Conservation (phyloP, 768 basidiomycete genomes). For the Pleurotus citrinopileatus region DNA sequence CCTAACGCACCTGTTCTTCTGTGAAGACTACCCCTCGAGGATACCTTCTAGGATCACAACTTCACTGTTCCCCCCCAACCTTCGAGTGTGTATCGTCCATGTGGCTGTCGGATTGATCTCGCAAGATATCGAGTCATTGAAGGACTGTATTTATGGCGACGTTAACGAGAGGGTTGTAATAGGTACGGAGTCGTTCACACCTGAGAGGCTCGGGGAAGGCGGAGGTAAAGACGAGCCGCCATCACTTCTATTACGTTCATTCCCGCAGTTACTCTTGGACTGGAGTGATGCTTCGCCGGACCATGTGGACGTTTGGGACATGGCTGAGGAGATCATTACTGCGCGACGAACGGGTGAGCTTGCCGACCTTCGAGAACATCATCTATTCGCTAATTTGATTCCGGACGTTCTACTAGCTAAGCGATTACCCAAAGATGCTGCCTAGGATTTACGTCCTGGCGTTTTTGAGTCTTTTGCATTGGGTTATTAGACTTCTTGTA, state of each 20-base stretch:
- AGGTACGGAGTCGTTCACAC: not conserved
- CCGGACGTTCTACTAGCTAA: not conserved
- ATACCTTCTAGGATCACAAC: not conserved
- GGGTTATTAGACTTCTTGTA: too few relatives aligned
- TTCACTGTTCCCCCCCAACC: not conserved
- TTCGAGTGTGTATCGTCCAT: not conserved
- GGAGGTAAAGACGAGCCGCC: not conserved
- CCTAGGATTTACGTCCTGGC: too few relatives aligned
- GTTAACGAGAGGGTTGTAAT: not conserved
- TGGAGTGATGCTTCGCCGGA: slow-evolving; percentile 1
- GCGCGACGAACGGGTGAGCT: not conserved
- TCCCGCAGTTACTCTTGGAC: not conserved
- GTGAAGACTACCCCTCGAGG: not conserved
- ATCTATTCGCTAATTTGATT: not conserved
- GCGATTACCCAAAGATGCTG: too few relatives aligned
- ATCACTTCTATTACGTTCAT: not conserved
- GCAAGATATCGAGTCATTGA: not conserved
- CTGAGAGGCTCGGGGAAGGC: not conserved
- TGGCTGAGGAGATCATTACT: not conserved
- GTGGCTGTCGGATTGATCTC: not conserved
- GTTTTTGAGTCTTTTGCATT: too few relatives aligned
- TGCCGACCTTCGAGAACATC: not conserved
- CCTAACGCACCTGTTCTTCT: slow-evolving; percentile 5
- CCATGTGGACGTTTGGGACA: not conserved
- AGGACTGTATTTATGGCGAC: not conserved